Evolutionary conservation across 2,329 filamentous ascomycete genomes (phyloP).

Genomic region (Xenoacremonium recifei): DNA sequence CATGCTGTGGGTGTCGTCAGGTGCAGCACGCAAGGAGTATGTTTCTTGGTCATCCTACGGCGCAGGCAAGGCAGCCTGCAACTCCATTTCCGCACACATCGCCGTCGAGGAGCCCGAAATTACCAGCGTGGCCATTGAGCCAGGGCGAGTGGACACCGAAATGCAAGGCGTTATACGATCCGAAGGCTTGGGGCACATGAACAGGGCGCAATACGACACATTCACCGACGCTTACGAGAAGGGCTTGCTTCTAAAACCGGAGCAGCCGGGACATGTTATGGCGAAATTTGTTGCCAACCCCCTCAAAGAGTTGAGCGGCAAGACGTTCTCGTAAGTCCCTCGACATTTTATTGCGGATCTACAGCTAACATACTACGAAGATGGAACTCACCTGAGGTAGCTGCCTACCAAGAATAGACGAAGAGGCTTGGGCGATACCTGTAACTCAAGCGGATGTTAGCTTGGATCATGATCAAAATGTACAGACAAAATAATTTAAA

Average conservation of each 20-base stretch:
- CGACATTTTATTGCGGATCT: not conserved
- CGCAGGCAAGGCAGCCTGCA: conserved; percentile 78
- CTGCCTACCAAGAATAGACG: conserved; percentile 46
- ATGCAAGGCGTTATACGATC: conserved; percentile 87
- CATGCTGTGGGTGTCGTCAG: conserved; percentile 78
- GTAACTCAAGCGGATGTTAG: conserved; percentile 24
- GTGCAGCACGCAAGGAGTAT: conserved; percentile 67
- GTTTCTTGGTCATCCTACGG: conserved; percentile 79
- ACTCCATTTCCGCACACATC: conserved; percentile 73
- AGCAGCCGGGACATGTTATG: conserved; percentile 84
- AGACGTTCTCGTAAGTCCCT: conserved; percentile 63
- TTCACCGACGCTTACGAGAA: conserved; percentile 70
- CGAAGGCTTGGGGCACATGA: conserved; percentile 48
- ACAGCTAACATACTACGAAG: conserved; percentile 26
- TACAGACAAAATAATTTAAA: conserved; percentile 18
- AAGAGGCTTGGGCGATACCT: conserved; percentile 4
- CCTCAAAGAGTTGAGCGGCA: conserved; percentile 68
- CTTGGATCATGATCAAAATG: conserved; percentile 12
- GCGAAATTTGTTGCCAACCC: conserved; percentile 71
- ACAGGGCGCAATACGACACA: conserved; percentile 56
- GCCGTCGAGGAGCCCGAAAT: conserved; percentile 75
- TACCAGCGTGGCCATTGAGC: conserved; percentile 69
- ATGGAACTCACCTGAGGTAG: conserved; percentile 46
- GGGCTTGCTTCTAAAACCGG: conserved; percentile 73
- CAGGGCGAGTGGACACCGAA: conserved; percentile 81